Percentiles rank a stretch among this genome's conserved stretches.
These are phyloP conservation scores for Phytopythium montanum DNA, from an alignment of 352 stramenopile species.

Conservation along the genomic window DNA sequence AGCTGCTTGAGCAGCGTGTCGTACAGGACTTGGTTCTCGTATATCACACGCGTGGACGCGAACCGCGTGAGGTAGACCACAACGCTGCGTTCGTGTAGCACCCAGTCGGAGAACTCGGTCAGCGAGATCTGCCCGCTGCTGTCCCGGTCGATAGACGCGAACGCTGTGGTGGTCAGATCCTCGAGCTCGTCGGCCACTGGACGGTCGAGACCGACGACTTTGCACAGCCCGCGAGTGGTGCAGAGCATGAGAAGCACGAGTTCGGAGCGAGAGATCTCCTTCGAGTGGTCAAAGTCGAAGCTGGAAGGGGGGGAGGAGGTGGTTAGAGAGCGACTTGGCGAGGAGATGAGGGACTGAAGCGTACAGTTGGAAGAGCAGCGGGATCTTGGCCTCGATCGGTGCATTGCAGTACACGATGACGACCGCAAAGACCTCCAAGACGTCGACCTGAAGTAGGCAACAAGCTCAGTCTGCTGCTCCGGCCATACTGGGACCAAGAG, in stretches of 20 bases:
- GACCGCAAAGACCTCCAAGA: conserved; percentile 73
- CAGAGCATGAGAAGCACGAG: conserved; percentile 73
- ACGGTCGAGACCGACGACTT: conserved; percentile 53
- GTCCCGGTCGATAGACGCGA: conserved; percentile 53
- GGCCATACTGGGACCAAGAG: neutral
- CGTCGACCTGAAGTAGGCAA: conserved; percentile 45
- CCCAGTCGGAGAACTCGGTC: conserved; percentile 55
- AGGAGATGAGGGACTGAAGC: too few species aligned
- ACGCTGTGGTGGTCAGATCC: conserved; percentile 39
- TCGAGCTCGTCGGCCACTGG: conserved; percentile 52
- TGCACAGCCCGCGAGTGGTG: conserved; percentile 66
- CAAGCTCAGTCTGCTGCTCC: neutral
- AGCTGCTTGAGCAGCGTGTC: conserved; percentile 55
- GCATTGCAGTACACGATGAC: conserved; percentile 72
- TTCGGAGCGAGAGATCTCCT: conserved; percentile 60
- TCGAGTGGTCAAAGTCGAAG: conserved; percentile 78
- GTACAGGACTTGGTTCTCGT: conserved; percentile 63
- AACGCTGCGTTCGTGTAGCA: conserved; percentile 39
- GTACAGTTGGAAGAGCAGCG: conserved; percentile 65
- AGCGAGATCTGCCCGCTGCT: conserved; percentile 57
- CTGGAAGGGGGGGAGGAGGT: conserved; percentile 9
- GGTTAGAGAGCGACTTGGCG: neutral
- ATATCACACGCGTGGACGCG: conserved; percentile 56
- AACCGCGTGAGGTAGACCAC: conserved; percentile 60
- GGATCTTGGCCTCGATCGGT: conserved; percentile 59